Conservation (phyloP, 805 yeast genomes). For the Tetrapisispora pingtungensis region DNA sequence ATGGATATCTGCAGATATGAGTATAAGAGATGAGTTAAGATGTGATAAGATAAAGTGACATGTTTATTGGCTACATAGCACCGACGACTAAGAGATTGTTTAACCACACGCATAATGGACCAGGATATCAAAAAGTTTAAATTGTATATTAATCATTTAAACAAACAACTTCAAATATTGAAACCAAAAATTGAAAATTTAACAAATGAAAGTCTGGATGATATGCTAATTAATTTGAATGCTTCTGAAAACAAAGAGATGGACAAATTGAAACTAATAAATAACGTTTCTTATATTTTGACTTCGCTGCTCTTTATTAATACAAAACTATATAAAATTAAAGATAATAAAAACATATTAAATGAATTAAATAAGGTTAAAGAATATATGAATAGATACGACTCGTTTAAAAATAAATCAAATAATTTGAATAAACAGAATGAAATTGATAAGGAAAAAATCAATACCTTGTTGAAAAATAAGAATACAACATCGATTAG, state of each 20-base stretch:
- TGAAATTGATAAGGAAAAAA: not conserved
- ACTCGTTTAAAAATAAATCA: not conserved
- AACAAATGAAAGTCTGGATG: conserved; percentile 20
- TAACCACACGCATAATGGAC: conserved; percentile 7
- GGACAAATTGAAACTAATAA: conserved; percentile 17
- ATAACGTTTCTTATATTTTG: conserved; percentile 21
- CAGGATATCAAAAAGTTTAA: conserved; percentile 22
- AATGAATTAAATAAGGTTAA: conserved; percentile 57
- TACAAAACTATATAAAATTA: conserved; percentile 20
- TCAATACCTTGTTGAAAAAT: not conserved
- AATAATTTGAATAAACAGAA: not conserved
- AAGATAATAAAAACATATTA: conserved; percentile 41
- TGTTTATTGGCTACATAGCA: no score
- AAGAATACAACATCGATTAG: not conserved
- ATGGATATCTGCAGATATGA: no score
- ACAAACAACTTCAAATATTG: conserved; percentile 14
- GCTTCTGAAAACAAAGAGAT: conserved; percentile 10
- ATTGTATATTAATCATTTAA: conserved; percentile 20
- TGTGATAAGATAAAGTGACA: no score
- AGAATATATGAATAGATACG: conserved; percentile 42
- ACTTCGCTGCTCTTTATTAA: conserved; percentile 24
- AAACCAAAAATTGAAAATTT: conserved; percentile 14
- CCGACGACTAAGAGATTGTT: no score
- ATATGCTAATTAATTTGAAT: conserved; percentile 15
- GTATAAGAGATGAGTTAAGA: no score